Base-by-base conservation (phyloP, 495 filamentous ascomycete genomes). In the Entonaema liquescens region DNA sequence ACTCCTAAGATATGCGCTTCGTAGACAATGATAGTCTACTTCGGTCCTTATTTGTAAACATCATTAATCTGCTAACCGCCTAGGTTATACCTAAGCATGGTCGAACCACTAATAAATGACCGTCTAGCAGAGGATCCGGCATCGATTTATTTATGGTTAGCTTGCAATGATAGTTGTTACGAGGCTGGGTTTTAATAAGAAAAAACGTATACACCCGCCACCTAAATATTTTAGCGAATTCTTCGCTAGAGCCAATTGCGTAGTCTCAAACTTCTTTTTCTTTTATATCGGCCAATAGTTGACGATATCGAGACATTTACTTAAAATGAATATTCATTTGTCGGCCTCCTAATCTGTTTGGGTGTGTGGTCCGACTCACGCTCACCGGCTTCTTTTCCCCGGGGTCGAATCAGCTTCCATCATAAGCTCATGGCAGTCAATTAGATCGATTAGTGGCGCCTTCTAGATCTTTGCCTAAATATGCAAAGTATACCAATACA, bases 341-440 rank as follows among this genome's bases (percentile, higher is more conserved):
- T 55, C 62, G 40, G 71, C 17, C 21, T 57, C 52, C 55, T 74
- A 31, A 57, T 58, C 52, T 59, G 6, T 67, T 66, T 64, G 42
- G 65, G 71, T 70, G 62, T 67, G 26, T 49, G 62, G 58, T 64
- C 71, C 67, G 71, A 74, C 53, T 55, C 53, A 35, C 21, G 47
- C 12, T 21, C 7, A 15, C 25, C 59, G 44, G 62, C n/a, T 50
- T 62, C 36, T 54, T 67, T 70, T 60, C 62, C 71, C 71, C 67
- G 23, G 62, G 42, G 17, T 63, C 59, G 67, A 70, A 63, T 67
- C 62, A 66, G 59, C 71, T 49, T 62, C 52, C 33, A 15, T 54
- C 33, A 59, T 47, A 52, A 49, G 53, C 50, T 25, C 38, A 38
- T 19, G 58, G 38, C 44, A 58, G 56, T 38, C 47, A 70, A 70